These are phyloP conservation scores for Umbelopsis vinacea DNA, from an alignment of 192 early-diverging fungal genomes.

Conservation along the genomic window DNA sequence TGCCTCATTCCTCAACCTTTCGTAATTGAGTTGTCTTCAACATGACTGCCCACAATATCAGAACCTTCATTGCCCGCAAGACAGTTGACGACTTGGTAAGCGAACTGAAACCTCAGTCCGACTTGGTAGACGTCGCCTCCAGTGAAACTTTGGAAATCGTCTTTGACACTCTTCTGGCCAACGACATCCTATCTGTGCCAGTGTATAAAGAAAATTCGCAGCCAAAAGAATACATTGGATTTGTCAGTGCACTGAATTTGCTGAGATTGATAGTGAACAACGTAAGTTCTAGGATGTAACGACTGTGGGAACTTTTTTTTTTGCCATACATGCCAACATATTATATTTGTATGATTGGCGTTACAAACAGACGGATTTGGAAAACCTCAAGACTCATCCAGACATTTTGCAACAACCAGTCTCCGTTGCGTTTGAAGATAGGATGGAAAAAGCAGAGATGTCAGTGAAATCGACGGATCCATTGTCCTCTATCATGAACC, in stretches of 20 bases:
- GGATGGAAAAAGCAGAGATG: neutral
- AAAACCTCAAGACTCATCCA: slow-evolving; percentile 1
- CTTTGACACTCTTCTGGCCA: slow-evolving; percentile 54
- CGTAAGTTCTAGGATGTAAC: slow-evolving; percentile 20
- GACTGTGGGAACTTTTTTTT: neutral
- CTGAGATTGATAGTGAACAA: slow-evolving; percentile 46
- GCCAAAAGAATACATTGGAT: slow-evolving; percentile 51
- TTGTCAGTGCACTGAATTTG: slow-evolving; percentile 57
- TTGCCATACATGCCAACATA: neutral
- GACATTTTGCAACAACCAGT: neutral
- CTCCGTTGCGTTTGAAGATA: neutral
- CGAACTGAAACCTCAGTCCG: slow-evolving; percentile 14
- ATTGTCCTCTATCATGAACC: slow-evolving; percentile 28
- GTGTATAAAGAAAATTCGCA: slow-evolving; percentile 48
- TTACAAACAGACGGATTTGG: neutral
- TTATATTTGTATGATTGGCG: neutral
- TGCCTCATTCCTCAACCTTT: too few species aligned
- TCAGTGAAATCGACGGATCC: slow-evolving; percentile 10
- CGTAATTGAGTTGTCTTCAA: slow-evolving; percentile 10
- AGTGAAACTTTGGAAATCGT: slow-evolving; percentile 57
- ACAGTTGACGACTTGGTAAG: neutral
- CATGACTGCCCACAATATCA: neutral
- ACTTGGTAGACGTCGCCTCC: slow-evolving; percentile 54
- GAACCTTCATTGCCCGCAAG: neutral
- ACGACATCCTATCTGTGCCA: slow-evolving; percentile 60